A percentile compares a stretch with the other conserved stretches of the same genome.
phyloP scores from a whole-genome alignment of 2,329 filamentous ascomycete species.

The Cordyceps fumosorosea region DNA sequence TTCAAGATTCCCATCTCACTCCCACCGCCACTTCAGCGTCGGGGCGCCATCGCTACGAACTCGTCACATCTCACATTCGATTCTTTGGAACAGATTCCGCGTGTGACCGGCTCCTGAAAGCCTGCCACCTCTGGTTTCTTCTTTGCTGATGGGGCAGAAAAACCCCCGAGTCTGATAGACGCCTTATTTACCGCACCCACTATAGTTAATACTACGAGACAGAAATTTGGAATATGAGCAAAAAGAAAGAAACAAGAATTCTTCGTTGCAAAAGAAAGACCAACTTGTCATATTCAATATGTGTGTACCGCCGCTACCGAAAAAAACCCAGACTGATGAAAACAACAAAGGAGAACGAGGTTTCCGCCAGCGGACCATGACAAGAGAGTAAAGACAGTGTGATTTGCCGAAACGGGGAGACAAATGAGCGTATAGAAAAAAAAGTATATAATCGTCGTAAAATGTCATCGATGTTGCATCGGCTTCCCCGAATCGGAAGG shows the following conservation, averaged over 20 bases:
- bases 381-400: background rate
- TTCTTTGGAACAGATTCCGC: background rate
- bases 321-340: background rate
- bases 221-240: background rate
- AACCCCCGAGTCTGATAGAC: background rate
- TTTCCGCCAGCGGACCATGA: slow-evolving; percentile 7
- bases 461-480: background rate
- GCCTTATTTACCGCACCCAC: background rate
- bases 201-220: background rate
- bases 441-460: background rate
- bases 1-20: background rate
- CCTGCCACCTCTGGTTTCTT: background rate
- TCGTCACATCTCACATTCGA: background rate
- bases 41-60: background rate
- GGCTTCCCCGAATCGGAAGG: background rate
- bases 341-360: background rate
- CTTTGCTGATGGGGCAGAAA: background rate
- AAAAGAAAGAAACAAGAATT: background rate
- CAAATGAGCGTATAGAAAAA: background rate
- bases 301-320: slow-evolving; percentile 1
- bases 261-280: background rate
- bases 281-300: background rate
- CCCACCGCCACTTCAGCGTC: background rate
- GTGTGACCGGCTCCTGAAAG: background rate
- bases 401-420: background rate